Evolutionary conservation across 495 filamentous ascomycete species (phyloP).

Genomic region (Lepraria neglecta): DNA sequence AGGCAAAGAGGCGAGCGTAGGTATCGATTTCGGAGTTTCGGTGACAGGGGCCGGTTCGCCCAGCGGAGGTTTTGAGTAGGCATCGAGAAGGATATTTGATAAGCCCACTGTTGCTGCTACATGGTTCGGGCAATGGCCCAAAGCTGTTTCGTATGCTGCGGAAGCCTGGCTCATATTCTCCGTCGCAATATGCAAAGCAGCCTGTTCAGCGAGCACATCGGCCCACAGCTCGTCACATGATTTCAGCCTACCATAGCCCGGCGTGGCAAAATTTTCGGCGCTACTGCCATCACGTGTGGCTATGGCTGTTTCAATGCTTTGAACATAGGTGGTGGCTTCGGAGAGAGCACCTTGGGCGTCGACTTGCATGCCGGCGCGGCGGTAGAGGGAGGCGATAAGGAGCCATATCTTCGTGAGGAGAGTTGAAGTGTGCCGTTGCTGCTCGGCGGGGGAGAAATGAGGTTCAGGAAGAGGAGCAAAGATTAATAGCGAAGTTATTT

Average conservation of each 20-base stretch:
- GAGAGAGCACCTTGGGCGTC: conserved; percentile 72
- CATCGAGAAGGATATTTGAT: conserved; percentile 73
- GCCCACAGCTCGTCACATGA: conserved; percentile 73
- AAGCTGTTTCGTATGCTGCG: conserved; percentile 68
- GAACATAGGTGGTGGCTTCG: conserved; percentile 70
- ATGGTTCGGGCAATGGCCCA: conserved; percentile 69
- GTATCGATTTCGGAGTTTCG: not conserved
- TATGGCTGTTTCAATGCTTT: conserved; percentile 39
- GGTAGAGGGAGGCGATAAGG: conserved; percentile 78
- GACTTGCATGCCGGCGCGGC: conserved; percentile 66
- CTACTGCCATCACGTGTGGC: conserved; percentile 42
- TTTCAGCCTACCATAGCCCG: conserved; percentile 67
- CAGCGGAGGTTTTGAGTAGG: conserved; percentile 8
- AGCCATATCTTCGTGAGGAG: conserved; percentile 80
- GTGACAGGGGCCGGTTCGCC: not conserved
- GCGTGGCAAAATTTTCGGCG: conserved; percentile 47
- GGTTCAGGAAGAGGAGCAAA: conserved; percentile 21
- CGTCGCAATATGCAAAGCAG: conserved; percentile 57
- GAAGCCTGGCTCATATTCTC: conserved; percentile 59
- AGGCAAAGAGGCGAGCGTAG: conserved; percentile 15
- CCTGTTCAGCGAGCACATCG: conserved; percentile 74
- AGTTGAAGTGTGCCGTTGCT: conserved; percentile 51
- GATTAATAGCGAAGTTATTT: conserved; percentile 6
- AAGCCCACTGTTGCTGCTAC: conserved; percentile 73
- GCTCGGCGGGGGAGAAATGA: conserved; percentile 38